Evolutionary conservation across 202 grass and related monocot species (phyloP), one percentile per base, ranked within the genome.

Genomic region (Schoenoplectus triqueter): DNA sequence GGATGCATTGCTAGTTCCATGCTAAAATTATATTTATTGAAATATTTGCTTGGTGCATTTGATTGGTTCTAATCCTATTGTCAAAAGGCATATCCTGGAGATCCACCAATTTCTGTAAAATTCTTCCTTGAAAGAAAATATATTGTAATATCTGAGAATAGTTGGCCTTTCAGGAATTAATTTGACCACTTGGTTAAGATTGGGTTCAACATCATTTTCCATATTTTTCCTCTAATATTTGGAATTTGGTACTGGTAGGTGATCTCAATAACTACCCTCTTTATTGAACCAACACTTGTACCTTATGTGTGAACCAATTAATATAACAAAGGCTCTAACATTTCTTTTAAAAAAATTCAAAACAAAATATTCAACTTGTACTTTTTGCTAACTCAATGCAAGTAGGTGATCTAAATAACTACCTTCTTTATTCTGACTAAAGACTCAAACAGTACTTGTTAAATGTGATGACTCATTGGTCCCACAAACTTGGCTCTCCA

Each of bases 371-470:
- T 59, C 13, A 79, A 22, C 41, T 59, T 10, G 31, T 44, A 61
- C 6, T 18, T 78, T 69, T 40, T 59, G 52, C 44, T 3, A 64
- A 41, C 70, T 68, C 56, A 48, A 83, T 57, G 48, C 51, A 70
- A 83, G 81, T 71, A 69, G 81, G 65, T 83, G 64, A 83, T 83
- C 63, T 71, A 40, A 66, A 69, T 55, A 83, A 70, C 64, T 68
- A 84, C 81, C 79, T 42, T 82, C 15, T 44, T 69, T 40, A 71
- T 71, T 70, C 39, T 69, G 48, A 84, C 44, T 45, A 84, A 71
- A 66, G 6, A 71, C 52, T 45, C n/a, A 71, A 68, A 82, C 46
- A 14, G 4, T 47, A 51, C 51, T 17, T 62, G 60, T 81, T 81
- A 18, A 65, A 57, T 81, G 50, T 56, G 19, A 76, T 51, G 9